Evolutionary conservation across 1,284 basidiomycete species (phyloP).

Genomic region (Naganishia liquefaciens): DNA sequence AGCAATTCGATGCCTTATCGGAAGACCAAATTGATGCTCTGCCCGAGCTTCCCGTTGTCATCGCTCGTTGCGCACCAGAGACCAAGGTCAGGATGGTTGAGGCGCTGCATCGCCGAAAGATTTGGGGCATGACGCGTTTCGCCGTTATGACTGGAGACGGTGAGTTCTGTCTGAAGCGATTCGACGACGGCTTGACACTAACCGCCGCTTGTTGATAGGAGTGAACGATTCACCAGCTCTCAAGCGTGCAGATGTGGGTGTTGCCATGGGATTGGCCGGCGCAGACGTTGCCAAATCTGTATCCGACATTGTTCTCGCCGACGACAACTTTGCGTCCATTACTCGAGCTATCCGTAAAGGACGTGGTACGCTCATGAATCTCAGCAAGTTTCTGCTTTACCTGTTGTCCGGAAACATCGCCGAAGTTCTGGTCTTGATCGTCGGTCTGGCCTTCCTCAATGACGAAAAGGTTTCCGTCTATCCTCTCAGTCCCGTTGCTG

Average conservation of each 20-base stretch:
- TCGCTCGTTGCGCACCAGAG: conserved; percentile 62
- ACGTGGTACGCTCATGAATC: conserved; percentile 58
- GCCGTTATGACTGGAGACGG: conserved; percentile 58
- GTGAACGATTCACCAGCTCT: conserved; percentile 65
- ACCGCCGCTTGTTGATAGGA: conserved; percentile 11
- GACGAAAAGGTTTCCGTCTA: conserved; percentile 62
- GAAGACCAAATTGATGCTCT: conserved; percentile 64
- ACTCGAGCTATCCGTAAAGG: conserved; percentile 68
- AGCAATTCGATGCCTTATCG: conserved; percentile 65
- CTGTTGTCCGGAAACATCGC: conserved; percentile 64
- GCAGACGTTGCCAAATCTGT: conserved; percentile 66
- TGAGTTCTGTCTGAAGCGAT: background rate
- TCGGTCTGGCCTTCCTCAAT: conserved; percentile 70
- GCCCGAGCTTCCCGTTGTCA: conserved; percentile 61
- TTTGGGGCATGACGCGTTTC: conserved; percentile 35
- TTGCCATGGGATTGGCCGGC: conserved; percentile 69
- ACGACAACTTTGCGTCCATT: conserved; percentile 73
- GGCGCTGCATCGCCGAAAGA: conserved; percentile 59
- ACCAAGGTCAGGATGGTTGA: conserved; percentile 63
- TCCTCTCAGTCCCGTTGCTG: conserved; percentile 66
- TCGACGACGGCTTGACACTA: background rate
- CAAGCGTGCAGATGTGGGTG: conserved; percentile 61
- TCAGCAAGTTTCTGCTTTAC: conserved; percentile 56
- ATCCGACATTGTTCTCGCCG: conserved; percentile 66
- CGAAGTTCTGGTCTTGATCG: conserved; percentile 63